Evolutionary conservation across 345 rosid genomes (phyloP), one percentile per base, ranked within the genome.

Genomic region (Heritiera fomes): DNA sequence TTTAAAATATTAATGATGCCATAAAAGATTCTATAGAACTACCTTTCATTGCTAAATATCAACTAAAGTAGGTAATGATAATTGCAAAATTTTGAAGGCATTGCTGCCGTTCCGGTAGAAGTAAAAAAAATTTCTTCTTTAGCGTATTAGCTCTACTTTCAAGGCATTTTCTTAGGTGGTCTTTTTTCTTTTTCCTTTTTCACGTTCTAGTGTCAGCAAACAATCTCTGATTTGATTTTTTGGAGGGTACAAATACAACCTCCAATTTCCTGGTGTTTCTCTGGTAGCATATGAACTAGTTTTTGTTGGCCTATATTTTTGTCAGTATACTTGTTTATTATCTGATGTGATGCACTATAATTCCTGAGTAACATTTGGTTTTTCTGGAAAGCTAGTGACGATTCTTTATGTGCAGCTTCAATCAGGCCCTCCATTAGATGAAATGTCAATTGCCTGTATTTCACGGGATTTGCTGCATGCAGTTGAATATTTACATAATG

Each of bases 391-490:
- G 78, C 79, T 86, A 78, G 85, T 60, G 30, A 7, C 28, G 46
- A 49, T 71, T 73, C 61, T 82, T 6, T 76, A 76, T 77, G 23
- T 87, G 82, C 92, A 97, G 99, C 94, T 97, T 78, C 99, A 94
- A 61, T 89, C 98, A 38, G 98, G 98, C 67, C 90, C 86, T 55
- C 99, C 98, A 7, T 80, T 97, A 77, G 98, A 94, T 82, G 99
- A 97, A 89, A 84, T 83, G 78, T 97, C 99, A 83, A 97, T 94
- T 83, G 93, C 92, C 72, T 97, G 87, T 86, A 94, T 97, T 82
- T 85, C 95, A 65, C 93, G 97, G 30, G 98, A 94, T 84, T 89
- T 97, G 90, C 92, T 97, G 85, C 98, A 90, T 84, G 99, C 99
- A 65, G 81, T 97, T 83, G 99, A 97, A 82, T 97, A 97, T 85